These are phyloP conservation scores for Phytophthora parvispora DNA, from an alignment of 352 stramenopile genomes.

Conservation along the genomic window DNA sequence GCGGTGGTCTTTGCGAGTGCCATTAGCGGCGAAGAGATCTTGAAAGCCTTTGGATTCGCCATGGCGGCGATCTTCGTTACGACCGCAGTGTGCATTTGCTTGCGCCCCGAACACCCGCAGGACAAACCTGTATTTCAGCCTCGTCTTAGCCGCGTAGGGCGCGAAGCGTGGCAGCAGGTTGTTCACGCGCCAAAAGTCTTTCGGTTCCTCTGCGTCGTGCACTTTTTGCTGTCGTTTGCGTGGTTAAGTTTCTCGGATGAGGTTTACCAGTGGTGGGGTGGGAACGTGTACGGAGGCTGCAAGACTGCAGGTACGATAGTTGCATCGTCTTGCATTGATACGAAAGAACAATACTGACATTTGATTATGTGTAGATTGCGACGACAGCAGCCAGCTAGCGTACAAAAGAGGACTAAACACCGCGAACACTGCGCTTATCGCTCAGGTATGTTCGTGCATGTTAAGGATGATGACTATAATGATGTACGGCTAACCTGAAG, in stretches of 20 bases:
- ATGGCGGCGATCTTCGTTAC: constrained; percentile 62
- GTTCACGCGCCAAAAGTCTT: constrained; percentile 73
- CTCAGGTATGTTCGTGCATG: constrained; percentile 34
- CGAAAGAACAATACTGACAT: no score
- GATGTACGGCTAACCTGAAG: not conserved
- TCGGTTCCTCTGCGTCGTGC: constrained; percentile 72
- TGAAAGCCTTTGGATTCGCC: constrained; percentile 69
- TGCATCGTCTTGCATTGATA: not conserved
- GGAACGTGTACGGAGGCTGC: constrained; percentile 77
- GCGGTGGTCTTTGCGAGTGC: constrained; percentile 80
- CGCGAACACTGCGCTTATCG: constrained; percentile 69
- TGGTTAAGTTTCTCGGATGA: constrained; percentile 83
- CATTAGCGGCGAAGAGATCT: constrained; percentile 71
- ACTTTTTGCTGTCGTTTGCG: constrained; percentile 82
- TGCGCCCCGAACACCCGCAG: constrained; percentile 73
- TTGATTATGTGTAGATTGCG: constrained; percentile 43
- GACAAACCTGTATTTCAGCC: constrained; percentile 62
- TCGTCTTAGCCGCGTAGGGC: constrained; percentile 59
- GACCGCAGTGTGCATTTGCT: constrained; percentile 60
- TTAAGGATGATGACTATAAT: not conserved
- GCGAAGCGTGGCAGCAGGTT: constrained; percentile 72
- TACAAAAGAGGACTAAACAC: constrained; percentile 70
- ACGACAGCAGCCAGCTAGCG: constrained; percentile 32
- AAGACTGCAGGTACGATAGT: constrained; percentile 44
- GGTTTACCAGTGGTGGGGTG: constrained; percentile 81